phyloP scores from a whole-genome alignment of 2,329 filamentous ascomycete species.

The Aspergillus sp. region DNA sequence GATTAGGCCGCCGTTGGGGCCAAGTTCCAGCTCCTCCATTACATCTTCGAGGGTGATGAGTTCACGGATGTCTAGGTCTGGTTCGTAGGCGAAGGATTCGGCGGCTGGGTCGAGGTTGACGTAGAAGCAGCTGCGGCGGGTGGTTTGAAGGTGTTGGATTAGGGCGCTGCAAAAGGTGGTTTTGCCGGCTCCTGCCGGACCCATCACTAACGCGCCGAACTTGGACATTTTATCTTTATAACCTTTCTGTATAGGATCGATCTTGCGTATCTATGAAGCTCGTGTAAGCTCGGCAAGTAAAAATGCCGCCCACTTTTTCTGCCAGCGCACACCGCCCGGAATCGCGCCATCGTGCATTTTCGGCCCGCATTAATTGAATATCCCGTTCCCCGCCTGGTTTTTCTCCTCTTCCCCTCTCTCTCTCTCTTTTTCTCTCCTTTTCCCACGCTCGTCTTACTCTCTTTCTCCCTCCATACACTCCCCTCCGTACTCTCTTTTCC shows the following conservation, averaged over 20 bases:
- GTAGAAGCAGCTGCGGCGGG: conserved; percentile 91
- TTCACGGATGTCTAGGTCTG: conserved; percentile 92
- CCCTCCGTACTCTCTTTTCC: conserved; percentile 5
- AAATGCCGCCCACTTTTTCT: conserved; percentile 12
- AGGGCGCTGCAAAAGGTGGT: conserved; percentile 92
- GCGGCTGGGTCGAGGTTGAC: conserved; percentile 97
- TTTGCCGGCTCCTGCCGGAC: conserved; percentile 92
- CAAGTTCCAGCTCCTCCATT: conserved; percentile 88
- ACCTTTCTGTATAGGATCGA: no score
- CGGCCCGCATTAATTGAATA: conserved; percentile 1
- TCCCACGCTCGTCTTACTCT: conserved; percentile 1
- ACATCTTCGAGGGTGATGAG: conserved; percentile 90
- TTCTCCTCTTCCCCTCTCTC: conserved; percentile 3
- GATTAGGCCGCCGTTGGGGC: conserved; percentile 86
- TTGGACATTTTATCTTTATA: conserved; percentile 62
- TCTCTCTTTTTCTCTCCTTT: background rate
- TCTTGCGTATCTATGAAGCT: no score
- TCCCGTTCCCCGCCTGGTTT: conserved; percentile 7
- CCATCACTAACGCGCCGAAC: conserved; percentile 92
- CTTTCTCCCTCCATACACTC: conserved; percentile 3
- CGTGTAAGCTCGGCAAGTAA: conserved; percentile 2
- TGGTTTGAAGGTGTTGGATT: conserved; percentile 85
- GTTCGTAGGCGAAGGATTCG: conserved; percentile 83
- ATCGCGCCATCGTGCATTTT: conserved; percentile 23
- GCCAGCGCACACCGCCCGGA: conserved; percentile 19